Evolutionary conservation across 2,329 filamentous ascomycete genomes (phyloP).

Genomic region (Alternaria angustiovoidea): DNA sequence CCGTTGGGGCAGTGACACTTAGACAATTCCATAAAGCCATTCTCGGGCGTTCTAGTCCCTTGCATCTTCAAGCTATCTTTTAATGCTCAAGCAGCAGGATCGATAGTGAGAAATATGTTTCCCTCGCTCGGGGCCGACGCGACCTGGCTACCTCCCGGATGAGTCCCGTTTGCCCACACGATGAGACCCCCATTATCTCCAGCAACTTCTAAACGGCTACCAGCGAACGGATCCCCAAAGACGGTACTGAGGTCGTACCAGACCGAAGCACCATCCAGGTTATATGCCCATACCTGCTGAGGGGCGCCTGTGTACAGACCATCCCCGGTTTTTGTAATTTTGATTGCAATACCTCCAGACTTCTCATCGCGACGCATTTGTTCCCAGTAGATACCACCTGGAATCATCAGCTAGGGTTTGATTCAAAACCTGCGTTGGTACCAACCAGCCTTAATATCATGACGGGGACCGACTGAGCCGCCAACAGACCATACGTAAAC

Average conservation of each 20-base stretch:
- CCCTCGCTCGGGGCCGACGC: constrained; percentile 27
- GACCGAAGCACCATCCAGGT: constrained; percentile 29
- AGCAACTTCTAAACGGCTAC: constrained; percentile 30
- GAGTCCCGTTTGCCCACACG: constrained; percentile 32
- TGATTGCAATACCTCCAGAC: constrained; percentile 39
- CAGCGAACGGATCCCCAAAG: constrained; percentile 40
- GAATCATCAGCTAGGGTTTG: not conserved
- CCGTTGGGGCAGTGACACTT: not conserved
- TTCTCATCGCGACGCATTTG: constrained; percentile 27
- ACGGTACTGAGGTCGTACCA: constrained; percentile 40
- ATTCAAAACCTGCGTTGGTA: not conserved
- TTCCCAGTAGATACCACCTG: constrained; percentile 31
- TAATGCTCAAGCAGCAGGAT: not conserved
- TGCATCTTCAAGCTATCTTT: not conserved
- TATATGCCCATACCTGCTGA: constrained; percentile 36
- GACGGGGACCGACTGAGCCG: constrained; percentile 21
- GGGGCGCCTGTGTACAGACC: constrained; percentile 32
- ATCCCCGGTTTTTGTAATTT: constrained; percentile 32
- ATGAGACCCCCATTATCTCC: constrained; percentile 30
- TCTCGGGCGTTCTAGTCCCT: not conserved
- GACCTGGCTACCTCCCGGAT: constrained; percentile 35
- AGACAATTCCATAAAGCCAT: too few relatives aligned
- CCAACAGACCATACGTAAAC: constrained; percentile 40
- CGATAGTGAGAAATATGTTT: constrained; percentile 34
- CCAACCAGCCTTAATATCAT: constrained; percentile 26